Base-by-base conservation (phyloP, 352 stramenopile species). In the Bremia lactucae region DNA sequence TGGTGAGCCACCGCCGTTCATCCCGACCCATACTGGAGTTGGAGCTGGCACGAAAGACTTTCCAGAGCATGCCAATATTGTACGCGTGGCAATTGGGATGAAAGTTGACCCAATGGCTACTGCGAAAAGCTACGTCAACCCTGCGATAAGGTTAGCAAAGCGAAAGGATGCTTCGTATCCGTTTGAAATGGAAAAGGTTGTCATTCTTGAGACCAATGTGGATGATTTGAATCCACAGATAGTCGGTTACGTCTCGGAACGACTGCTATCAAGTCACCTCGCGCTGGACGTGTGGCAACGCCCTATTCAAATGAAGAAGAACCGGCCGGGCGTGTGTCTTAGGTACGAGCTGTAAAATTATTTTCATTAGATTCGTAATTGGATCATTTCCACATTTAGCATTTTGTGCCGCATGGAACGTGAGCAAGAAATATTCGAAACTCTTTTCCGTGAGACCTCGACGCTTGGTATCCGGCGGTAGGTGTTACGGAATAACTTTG, bases 281-380 rank as follows among this genome's bases (percentile, higher is more conserved):
- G 83, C 81, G 6, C 55, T 95, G 13, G 87, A 96, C 46, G 83
- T 87, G 36, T 96, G 87, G 87, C 78, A 82, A 20, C 70, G 76
- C 41, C 65, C 78, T 23, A 92, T 94, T 52, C 68, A 88, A 28
- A 96, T 96, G 87, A 96, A 96, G 64, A 96, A 96, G 59, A 83
- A 78, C 19, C 73, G 84, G 0, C 76, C 80, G 4, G 84, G 58
- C 1, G 59, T 83, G 15, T 73, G 82, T 19, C 59, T 96, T 31
- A 84, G 68, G 74, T 87, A 51, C 11, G 34, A 39, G 11, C 4
- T 18, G 15, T 28, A 36, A 5, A 22, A 1, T 10, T 47, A 4
- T 37, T 31, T 33, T 14, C 18, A 9, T 38, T 35, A 19, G 8
- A 40, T 36, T 1, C 52, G 37, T 14, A 23, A 26, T 6, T 52